Evolutionary conservation across 1,284 basidiomycete genomes (phyloP).

Genomic region (Heterobasidion occidentale): DNA sequence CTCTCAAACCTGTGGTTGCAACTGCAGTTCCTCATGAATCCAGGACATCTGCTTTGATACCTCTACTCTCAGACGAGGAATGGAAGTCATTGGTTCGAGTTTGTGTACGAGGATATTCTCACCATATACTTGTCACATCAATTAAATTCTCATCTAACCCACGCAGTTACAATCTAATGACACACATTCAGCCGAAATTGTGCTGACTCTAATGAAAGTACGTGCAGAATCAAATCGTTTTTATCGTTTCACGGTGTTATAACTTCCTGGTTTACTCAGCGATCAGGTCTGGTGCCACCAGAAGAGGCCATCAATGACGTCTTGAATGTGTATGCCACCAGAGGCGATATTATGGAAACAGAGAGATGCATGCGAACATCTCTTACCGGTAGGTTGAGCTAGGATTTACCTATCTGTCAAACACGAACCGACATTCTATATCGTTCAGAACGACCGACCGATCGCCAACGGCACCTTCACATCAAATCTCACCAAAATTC

Average conservation of each 20-base stretch:
- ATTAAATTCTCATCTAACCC: not conserved
- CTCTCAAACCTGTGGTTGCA: not conserved
- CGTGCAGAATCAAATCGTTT: constrained; percentile 7
- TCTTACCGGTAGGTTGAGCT: constrained; percentile 29
- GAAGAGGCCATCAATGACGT: constrained; percentile 35
- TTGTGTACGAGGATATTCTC: constrained; percentile 20
- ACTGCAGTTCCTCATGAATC: not conserved
- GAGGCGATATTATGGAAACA: constrained; percentile 35
- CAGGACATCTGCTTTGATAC: constrained; percentile 2
- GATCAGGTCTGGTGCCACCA: constrained; percentile 28
- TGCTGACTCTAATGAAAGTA: constrained; percentile 45
- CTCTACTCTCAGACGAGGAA: constrained; percentile 33
- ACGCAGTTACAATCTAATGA: constrained; percentile 28
- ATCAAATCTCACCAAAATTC: constrained; percentile 50
- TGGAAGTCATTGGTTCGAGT: constrained; percentile 39
- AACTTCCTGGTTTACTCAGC: constrained; percentile 18
- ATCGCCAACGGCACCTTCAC: constrained; percentile 59
- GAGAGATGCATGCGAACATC: constrained; percentile 39
- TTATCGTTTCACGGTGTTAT: not conserved
- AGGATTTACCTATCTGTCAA: not conserved
- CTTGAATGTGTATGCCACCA: constrained; percentile 39
- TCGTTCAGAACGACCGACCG: constrained; percentile 35
- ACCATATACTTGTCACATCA: not conserved
- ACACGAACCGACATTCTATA: not conserved
- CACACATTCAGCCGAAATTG: constrained; percentile 22